Evolutionary conservation across 2,329 filamentous ascomycete species (phyloP), one percentile per base, ranked within the genome.

Genomic region (Blastomyces silverae): DNA sequence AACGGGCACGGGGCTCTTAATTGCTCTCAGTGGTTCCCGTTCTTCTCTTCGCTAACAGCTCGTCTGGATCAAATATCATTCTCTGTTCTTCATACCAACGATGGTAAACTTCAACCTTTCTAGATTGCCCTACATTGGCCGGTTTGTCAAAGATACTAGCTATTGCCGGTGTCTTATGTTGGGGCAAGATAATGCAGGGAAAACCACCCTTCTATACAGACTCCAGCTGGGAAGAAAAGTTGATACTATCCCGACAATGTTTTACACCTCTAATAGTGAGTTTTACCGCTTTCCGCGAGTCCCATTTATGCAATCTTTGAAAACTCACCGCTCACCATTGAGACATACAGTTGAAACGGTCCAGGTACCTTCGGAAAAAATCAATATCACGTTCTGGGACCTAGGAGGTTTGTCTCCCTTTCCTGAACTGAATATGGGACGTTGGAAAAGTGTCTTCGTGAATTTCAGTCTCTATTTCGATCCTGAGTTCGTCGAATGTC

Each of bases 81-180:
- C n/a, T 1, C 5, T 11, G 15, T 34, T 31, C 31, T 31, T 52
- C 7, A 46, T 20, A 42, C 44, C 17, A 56, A 34, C 22, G 57
- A 46, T 48, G 42, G 78, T 67, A 77, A 77, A 66, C 11, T 60
- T 44, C 37, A 22, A 13, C 4, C 22, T 46, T 50, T 28, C 42
- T 20, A n/a, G 37, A 62, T 20, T 42, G 3, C n/a, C 52, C 50
- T 63, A 56, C n/a, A 8, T 42, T 28, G 31, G 20, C 4, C 42
- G 37, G 37, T 34, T 63, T n/a, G 39, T 63, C 39, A 62, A 28
- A 39, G 20, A 22, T 44, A 22, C 8, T 13, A 13, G n/a, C 3
- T 17, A 58, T 13, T 37, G 17, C 20, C 34, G 52, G 31, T 22
- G 55, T 10, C 28, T 58, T n/a, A 28, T 63, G 6, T 37, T 58